These are phyloP conservation scores for Apiotrichum domesticum DNA, from an alignment of 1,284 basidiomycete species.

Conservation along the genomic window DNA sequence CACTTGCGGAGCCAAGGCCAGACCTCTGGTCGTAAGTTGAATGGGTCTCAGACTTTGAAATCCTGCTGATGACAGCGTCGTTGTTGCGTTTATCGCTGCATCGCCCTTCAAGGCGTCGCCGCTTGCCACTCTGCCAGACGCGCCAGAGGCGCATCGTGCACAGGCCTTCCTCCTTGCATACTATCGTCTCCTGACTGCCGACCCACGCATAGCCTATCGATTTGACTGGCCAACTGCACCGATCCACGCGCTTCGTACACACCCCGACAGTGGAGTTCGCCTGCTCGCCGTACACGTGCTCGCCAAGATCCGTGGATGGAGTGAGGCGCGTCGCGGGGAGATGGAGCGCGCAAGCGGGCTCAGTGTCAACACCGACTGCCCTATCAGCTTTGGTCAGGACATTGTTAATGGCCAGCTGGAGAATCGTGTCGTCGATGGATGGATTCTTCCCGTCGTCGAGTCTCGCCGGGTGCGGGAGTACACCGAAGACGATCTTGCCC, in stretches of 20 bases:
- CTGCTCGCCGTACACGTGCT: slow-evolving; percentile 71
- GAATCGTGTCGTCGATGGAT: slow-evolving; percentile 58
- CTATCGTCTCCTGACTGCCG: slow-evolving; percentile 68
- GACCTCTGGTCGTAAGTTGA: slow-evolving; percentile 42
- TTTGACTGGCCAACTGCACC: slow-evolving; percentile 62
- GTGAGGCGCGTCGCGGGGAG: slow-evolving; percentile 63
- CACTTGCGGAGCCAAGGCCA: slow-evolving; percentile 27
- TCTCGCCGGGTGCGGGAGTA: slow-evolving; percentile 52
- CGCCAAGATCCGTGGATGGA: slow-evolving; percentile 66
- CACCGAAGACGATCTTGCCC: not conserved
- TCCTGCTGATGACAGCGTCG: slow-evolving; percentile 12
- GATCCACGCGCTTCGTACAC: slow-evolving; percentile 43
- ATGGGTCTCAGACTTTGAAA: not conserved
- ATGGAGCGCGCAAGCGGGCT: slow-evolving; percentile 58
- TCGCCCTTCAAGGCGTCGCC: slow-evolving; percentile 31
- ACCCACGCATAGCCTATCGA: slow-evolving; percentile 59
- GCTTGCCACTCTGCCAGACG: slow-evolving; percentile 16
- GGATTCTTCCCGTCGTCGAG: slow-evolving; percentile 69
- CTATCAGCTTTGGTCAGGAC: slow-evolving; percentile 21
- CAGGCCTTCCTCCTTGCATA: slow-evolving; percentile 69
- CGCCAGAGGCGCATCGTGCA: slow-evolving; percentile 53
- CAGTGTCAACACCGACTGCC: slow-evolving; percentile 53
- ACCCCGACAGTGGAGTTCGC: slow-evolving; percentile 58
- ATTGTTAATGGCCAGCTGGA: slow-evolving; percentile 28
- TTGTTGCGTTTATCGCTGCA: slow-evolving; percentile 17